Evolutionary conservation across 306 rosid genomes (phyloP), one percentile per base, ranked within the genome.

Genomic region (Dalbergia oliveri): DNA sequence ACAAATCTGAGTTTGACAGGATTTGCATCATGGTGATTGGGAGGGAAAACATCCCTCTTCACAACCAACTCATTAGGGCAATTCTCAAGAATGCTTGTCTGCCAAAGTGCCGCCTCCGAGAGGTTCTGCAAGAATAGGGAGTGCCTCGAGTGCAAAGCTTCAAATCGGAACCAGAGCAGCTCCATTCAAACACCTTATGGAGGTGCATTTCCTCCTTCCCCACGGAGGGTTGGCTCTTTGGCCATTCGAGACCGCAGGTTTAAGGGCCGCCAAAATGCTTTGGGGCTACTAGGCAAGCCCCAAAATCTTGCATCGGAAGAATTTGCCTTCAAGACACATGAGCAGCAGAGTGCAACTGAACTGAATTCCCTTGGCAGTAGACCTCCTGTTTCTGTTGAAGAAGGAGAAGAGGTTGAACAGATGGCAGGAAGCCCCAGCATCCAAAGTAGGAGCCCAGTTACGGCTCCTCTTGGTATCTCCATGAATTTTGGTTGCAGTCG

Each of bases 341-440:
- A 92, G 90, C 97, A 87, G 90, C 97, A 89, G 82, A 90, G 97
- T 85, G 90, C 98, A 56, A 92, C 94, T 10, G 99, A 96, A 80
- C 84, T 96, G 88, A 87, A 90, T 86, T 96, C 99, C 81, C 93
- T 96, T 50, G 97, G 97, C 12, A 93, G 99, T 76, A 90, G 97
- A 69, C 98, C 99, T 74, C 99, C 99, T 0, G 84, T 87, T 44
- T 96, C 98, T 4, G 99, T 96, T 56, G 99, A 96, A 89, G 99
- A 96, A 21, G 99, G 99, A 11, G 99, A 96, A 82, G 99, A 96
- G 90, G 99, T 96, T 60, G 98, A 93, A 83, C 98, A 96, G 87
- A 79, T 69, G 59, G 87, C 97, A 19, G 94, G 89, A 81, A 96
- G 97, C 83, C 97, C 99, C 1, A 80, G 97, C 76, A 89, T 91